These are phyloP conservation scores for Hymenochaete sp. DNA, from an alignment of 1,284 basidiomycete genomes.

Conservation along the genomic window DNA sequence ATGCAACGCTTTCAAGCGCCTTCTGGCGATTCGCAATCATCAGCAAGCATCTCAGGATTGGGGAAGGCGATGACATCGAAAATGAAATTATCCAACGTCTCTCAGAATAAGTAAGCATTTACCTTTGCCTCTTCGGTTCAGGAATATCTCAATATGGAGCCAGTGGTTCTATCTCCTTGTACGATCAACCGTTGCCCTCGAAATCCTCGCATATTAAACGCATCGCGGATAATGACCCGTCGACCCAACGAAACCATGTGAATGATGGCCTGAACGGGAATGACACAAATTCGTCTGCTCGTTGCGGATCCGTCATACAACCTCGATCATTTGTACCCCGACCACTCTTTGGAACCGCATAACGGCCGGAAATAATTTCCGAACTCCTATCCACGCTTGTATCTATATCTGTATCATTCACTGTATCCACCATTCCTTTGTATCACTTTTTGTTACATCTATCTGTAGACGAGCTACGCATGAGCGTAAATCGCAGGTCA, in stretches of 20 bases:
- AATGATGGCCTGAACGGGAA: too few relatives aligned
- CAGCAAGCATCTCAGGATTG: too few relatives aligned
- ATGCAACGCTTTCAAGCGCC: background rate
- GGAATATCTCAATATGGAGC: conserved; percentile 18
- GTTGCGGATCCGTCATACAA: too few relatives aligned
- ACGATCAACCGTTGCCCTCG: background rate
- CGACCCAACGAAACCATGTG: too few relatives aligned
- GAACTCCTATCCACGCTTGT: background rate
- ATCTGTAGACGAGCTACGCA: conserved; percentile 9
- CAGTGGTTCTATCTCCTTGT: conserved; percentile 6
- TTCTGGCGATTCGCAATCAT: background rate
- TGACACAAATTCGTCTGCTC: too few relatives aligned
- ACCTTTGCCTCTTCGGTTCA: conserved; percentile 4
- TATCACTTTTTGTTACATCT: background rate
- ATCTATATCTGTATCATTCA: background rate
- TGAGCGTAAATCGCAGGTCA: conserved; percentile 14
- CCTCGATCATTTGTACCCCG: conserved; percentile 11
- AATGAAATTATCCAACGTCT: conserved; percentile 8
- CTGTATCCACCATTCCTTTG: background rate
- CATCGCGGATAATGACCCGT: too few relatives aligned
- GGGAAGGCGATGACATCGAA: too few relatives aligned
- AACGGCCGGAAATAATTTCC: background rate
- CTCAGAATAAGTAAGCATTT: conserved; percentile 14
- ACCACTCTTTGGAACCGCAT: conserved; percentile 14
- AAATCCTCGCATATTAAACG: too few relatives aligned